Conservation (phyloP, 352 stramenopile genomes). For the Phytopythium sindhum region DNA sequence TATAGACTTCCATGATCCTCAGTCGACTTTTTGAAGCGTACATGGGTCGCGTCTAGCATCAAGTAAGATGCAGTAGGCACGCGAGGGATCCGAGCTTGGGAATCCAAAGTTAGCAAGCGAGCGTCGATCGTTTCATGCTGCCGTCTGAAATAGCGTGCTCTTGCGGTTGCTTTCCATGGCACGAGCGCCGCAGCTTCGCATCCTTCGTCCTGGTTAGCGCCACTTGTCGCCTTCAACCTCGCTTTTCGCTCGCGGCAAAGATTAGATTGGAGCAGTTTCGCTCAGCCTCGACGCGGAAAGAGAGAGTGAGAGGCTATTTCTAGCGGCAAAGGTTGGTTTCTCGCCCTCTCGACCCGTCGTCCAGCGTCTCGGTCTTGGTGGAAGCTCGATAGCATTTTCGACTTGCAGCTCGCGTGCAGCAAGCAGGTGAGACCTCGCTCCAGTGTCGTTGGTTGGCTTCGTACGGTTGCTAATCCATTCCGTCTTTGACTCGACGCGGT, state of each 20-base stretch:
- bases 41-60: not conserved
- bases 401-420: constrained; percentile 1
- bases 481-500: not conserved
- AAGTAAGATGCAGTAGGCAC: not conserved
- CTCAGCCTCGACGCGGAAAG: not conserved
- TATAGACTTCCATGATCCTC: constrained; percentile 11
- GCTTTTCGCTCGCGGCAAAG: not conserved
- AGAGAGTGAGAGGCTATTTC: constrained; percentile 2
- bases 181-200: not conserved
- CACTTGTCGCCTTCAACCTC: not conserved
- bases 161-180: not conserved
- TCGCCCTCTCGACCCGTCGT: not conserved
- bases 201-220: not conserved
- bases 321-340: constrained; percentile 4
- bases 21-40: too few species aligned
- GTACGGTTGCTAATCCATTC: not conserved
- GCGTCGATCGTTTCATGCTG: constrained; percentile 1
- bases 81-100: too few species aligned
- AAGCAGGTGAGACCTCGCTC: constrained; percentile 1
- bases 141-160: not conserved
- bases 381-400: not conserved
- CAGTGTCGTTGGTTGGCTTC: not conserved
- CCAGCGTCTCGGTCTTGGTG: not conserved
- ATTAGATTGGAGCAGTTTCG: constrained; percentile 3
- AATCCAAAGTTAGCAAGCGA: too few species aligned